Base-by-base conservation (phyloP, 257 asterid genomes). In the Leonotis leonurus region DNA sequence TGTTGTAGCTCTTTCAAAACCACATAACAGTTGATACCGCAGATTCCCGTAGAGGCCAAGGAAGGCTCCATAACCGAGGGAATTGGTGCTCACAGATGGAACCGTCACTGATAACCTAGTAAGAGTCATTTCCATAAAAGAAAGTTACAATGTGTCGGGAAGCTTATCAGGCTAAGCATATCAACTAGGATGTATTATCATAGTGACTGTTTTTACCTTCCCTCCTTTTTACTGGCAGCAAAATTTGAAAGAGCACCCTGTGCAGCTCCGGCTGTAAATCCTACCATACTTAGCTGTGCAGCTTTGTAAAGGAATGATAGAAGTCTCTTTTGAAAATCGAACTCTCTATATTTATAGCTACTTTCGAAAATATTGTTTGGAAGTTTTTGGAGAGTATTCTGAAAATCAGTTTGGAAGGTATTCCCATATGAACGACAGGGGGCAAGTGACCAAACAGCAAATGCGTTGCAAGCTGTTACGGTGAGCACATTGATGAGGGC, bases 351-450 rank as follows among this genome's bases (percentile, higher is more conserved):
- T 8, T 97, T 97, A 59, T 93, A 89, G 70, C 97, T 89, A 77
- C 62, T 83, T 60, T 93, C 99, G 70, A 93, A 93, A 14, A 93
- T 75, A 78, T 93, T 89, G 71, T 93, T 93, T 1, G 99, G 99
- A 61, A 93, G 96, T 86, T 89, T 93, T 71, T 93, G 99, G 66
- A 93, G 75, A 10, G 99, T 93, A 71, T 93, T 93, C 77, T 93
- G 99, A 77, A 89, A 79, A 75, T 93, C 99, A 27, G 73, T 87
- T 35, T 74, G 97, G 86, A 89, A 93, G 65, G 99, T 93, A 64
- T 75, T 87, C 44, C 99, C 99, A 71, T 93, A 93, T 40, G 99
- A 93, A 50, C 95, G 99, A 49, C 97, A 87, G 41, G 99, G 97
- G 67, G 99, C 96, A 52, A 93, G 90, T 6, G 96, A 82, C 99